These are phyloP conservation scores for Halophytophthora batemanensis DNA, from an alignment of 352 stramenopile genomes.

Conservation along the genomic window DNA sequence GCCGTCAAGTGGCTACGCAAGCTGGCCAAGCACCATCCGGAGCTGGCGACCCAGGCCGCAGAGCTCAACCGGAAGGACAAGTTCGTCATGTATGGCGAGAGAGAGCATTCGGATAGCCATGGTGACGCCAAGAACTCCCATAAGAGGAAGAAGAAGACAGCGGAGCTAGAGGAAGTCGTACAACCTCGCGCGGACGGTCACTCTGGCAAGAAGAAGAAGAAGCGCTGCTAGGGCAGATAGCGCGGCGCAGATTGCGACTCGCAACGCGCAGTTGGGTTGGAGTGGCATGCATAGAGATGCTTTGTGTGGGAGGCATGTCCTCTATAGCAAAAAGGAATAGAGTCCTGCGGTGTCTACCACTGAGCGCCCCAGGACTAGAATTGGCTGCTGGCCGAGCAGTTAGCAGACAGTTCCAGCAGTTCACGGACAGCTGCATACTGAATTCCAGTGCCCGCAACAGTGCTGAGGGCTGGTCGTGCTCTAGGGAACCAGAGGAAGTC, in stretches of 20 bases:
- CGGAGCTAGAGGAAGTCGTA: conserved; percentile 9
- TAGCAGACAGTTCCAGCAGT: conserved; percentile 22
- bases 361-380: too few relatives aligned
- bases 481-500: conserved; percentile 42
- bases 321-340: too few relatives aligned
- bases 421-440: conserved; percentile 30
- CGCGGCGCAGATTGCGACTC: background rate
- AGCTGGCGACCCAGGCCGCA: conserved; percentile 76
- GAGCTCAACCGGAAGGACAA: conserved; percentile 87
- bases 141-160: conserved; percentile 44
- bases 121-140: conserved; percentile 15
- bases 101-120: conserved; percentile 15
- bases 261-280: too few relatives aligned
- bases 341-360: too few relatives aligned
- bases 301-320: too few relatives aligned
- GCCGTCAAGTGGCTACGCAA: conserved; percentile 91
- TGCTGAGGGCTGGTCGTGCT: conserved; percentile 17
- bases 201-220: conserved; percentile 31
- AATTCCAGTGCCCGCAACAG: conserved; percentile 28
- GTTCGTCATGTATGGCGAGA: conserved; percentile 80
- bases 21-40: conserved; percentile 75
- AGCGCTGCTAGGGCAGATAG: conserved; percentile 13
- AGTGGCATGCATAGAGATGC: too few relatives aligned
- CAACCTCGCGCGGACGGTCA: conserved; percentile 10
- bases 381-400: conserved; percentile 14